Percentiles rank a stretch among this genome's conserved stretches.
Conservation (phyloP, 305 asterid species). For the Coffea humblotiana region DNA sequence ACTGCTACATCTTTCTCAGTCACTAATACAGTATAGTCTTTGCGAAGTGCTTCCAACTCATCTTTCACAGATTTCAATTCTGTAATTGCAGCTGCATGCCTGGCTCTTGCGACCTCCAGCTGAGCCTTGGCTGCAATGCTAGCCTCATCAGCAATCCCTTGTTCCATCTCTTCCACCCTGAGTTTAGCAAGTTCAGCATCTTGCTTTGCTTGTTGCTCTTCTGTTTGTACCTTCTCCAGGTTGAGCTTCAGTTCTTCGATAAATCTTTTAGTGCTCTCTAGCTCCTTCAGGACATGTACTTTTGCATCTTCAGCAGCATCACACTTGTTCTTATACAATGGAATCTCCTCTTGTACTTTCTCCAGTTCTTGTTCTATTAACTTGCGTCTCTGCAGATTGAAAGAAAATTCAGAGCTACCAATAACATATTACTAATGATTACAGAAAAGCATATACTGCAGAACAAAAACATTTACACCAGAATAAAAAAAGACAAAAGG, state of each 20-base stretch:
- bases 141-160: constrained; percentile 79
- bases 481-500: background rate
- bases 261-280: constrained; percentile 75
- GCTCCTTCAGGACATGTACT: constrained; percentile 59
- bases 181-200: constrained; percentile 93
- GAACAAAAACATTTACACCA: background rate
- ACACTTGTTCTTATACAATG: constrained; percentile 60
- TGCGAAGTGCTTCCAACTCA: constrained; percentile 68
- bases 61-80: constrained; percentile 65
- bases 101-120: constrained; percentile 86
- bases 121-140: constrained; percentile 95
- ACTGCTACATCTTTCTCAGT: constrained; percentile 68
- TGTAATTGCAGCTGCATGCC: constrained; percentile 75
- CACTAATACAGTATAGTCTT: constrained; percentile 47
- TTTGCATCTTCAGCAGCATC: constrained; percentile 80
- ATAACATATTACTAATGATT: background rate
- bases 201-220: constrained; percentile 89
- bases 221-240: constrained; percentile 83
- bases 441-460: background rate
- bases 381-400: constrained; percentile 66
- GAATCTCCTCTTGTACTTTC: constrained; percentile 81
- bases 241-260: constrained; percentile 90
- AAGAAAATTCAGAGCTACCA: constrained; percentile 4
- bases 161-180: constrained; percentile 86
- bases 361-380: constrained; percentile 77